Percentiles rank a stretch among this genome's conserved stretches.
Evolutionary conservation across 179 eudicot species (phyloP).

Genomic region (Patellifolia procumbens): DNA sequence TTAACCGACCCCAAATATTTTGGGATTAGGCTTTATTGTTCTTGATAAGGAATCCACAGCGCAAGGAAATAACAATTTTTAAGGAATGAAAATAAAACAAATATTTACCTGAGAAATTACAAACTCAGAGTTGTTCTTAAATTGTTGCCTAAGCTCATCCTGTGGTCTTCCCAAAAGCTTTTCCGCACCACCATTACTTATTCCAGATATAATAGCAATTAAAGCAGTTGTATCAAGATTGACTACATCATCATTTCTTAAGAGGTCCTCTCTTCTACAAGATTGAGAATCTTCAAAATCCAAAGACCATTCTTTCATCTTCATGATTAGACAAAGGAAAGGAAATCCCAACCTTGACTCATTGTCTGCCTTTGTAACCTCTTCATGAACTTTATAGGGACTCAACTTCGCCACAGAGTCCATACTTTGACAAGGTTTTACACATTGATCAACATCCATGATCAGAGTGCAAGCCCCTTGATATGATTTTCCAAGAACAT

Average conservation of each 20-base stretch:
- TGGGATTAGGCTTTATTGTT: no score
- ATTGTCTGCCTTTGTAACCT: constrained; percentile 15
- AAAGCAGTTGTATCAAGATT: constrained; percentile 94
- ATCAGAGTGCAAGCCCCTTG: constrained; percentile 48
- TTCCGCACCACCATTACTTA: constrained; percentile 72
- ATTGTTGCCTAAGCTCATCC: constrained; percentile 54
- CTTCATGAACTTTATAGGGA: constrained; percentile 20
- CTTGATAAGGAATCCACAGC: no score
- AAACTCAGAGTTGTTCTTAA: constrained; percentile 74
- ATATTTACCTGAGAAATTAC: constrained; percentile 74
- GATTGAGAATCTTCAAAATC: constrained; percentile 29
- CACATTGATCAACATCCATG: constrained; percentile 42
- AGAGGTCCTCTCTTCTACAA: constrained; percentile 16
- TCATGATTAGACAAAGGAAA: constrained; percentile 50
- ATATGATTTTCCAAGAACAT: constrained; percentile 53
- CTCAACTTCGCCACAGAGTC: constrained; percentile 23
- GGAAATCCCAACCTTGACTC: constrained; percentile 38
- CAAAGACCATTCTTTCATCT: constrained; percentile 44
- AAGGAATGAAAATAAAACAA: constrained; percentile 1
- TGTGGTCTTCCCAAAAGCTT: constrained; percentile 65
- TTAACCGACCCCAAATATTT: no score
- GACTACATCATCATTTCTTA: constrained; percentile 40
- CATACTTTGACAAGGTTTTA: constrained; percentile 27
- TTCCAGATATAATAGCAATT: constrained; percentile 83
- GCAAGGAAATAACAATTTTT: neutral